phyloP scores from a whole-genome alignment of 192 early-diverging fungal genomes.

The Podila minutissima region DNA sequence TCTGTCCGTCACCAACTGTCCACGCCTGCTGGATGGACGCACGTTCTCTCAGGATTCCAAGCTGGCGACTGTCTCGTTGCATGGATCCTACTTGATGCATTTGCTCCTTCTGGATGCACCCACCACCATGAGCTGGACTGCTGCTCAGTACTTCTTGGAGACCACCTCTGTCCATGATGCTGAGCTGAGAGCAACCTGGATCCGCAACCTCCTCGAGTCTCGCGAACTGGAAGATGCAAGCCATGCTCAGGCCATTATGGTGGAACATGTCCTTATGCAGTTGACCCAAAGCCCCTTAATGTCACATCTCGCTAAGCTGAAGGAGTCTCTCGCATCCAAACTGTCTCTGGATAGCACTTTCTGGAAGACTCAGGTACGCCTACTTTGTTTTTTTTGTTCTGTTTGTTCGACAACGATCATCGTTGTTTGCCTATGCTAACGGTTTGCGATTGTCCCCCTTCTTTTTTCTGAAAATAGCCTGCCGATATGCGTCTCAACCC shows the following conservation, averaged over 20 bases:
- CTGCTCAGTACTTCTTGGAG: conserved; percentile 62
- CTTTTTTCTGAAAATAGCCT: conserved; percentile 21
- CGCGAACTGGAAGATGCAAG: conserved; percentile 32
- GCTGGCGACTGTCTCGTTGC: conserved; percentile 61
- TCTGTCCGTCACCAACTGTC: conserved; percentile 54
- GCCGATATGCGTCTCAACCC: conserved; percentile 45
- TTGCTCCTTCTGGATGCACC: conserved; percentile 44
- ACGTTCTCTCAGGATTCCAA: conserved; percentile 66
- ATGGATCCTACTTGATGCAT: conserved; percentile 64
- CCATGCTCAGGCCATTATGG: conserved; percentile 36
- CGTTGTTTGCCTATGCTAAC: background rate
- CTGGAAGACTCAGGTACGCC: conserved; percentile 31
- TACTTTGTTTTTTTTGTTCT: too few relatives aligned
- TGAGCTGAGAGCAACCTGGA: conserved; percentile 56
- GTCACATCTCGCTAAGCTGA: conserved; percentile 24
- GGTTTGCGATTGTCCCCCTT: background rate
- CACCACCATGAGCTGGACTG: conserved; percentile 31
- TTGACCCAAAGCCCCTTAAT: conserved; percentile 30
- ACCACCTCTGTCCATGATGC: conserved; percentile 54
- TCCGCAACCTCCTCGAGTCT: conserved; percentile 32
- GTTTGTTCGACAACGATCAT: too few relatives aligned
- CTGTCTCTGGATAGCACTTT: conserved; percentile 22
- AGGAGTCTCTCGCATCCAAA: conserved; percentile 19
- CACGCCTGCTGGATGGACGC: conserved; percentile 58
- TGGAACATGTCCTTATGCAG: conserved; percentile 21